phyloP scores from a whole-genome alignment of 352 stramenopile species.

The Phytophthora megakarya region DNA sequence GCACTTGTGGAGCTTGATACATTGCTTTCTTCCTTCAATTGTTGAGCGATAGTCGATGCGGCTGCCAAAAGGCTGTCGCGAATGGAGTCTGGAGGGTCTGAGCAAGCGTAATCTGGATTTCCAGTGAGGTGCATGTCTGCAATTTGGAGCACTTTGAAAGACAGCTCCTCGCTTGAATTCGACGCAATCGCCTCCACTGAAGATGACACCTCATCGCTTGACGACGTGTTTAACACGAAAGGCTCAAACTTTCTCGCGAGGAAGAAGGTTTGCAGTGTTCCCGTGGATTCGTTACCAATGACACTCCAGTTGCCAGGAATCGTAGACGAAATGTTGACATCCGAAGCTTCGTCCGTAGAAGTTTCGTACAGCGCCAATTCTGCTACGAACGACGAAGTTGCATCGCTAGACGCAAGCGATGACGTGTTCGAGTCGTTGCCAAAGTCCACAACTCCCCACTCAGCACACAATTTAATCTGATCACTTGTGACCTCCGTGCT shows the following conservation, averaged over 20 bases:
- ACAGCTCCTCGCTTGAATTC: slow-evolving; percentile 31
- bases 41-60: slow-evolving; percentile 30
- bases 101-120: slow-evolving; percentile 39
- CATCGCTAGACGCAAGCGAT: slow-evolving; percentile 13
- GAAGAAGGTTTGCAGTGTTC: slow-evolving; percentile 27
- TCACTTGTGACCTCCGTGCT: slow-evolving; percentile 33
- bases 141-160: slow-evolving; percentile 73
- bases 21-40: slow-evolving; percentile 30
- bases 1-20: slow-evolving; percentile 21
- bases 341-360: slow-evolving; percentile 20
- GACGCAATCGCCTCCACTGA: slow-evolving; percentile 33
- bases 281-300: slow-evolving; percentile 26
- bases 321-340: slow-evolving; percentile 23
- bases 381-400: slow-evolving; percentile 33
- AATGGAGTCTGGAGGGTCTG: slow-evolving; percentile 25
- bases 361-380: slow-evolving; percentile 36
- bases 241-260: slow-evolving; percentile 27
- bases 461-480: slow-evolving; percentile 33
- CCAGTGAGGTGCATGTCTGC: slow-evolving; percentile 70
- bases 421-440: slow-evolving; percentile 10
- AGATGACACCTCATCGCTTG: slow-evolving; percentile 28
- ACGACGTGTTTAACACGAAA: slow-evolving; percentile 17
- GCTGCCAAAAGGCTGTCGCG: slow-evolving; percentile 33
- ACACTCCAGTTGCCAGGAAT: slow-evolving; percentile 33
- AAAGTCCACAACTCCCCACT: slow-evolving; percentile 30